Evolutionary conservation across 2,329 filamentous ascomycete genomes (phyloP).

Genomic region (Teratosphaeria destructans): DNA sequence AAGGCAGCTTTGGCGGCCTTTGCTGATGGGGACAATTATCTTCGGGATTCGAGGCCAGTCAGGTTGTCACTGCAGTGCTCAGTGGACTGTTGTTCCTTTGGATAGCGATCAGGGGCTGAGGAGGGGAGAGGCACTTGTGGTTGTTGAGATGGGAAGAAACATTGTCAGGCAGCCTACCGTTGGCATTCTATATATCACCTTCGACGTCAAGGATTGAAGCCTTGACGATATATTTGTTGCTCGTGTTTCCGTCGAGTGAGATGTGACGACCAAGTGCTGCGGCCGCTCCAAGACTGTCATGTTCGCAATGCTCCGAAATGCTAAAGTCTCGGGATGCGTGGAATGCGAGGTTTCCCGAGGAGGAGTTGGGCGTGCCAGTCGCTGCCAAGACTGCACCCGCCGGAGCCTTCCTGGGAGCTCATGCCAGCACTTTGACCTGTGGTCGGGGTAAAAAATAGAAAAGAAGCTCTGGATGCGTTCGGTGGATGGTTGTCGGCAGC

Average conservation of each 20-base stretch:
- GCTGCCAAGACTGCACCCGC: background rate
- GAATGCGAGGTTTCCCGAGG: background rate
- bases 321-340: background rate
- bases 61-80: background rate
- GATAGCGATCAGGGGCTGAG: background rate
- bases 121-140: background rate
- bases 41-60: background rate
- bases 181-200: background rate
- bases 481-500: background rate
- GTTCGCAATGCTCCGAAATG: background rate
- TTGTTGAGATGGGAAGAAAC: background rate
- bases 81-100: background rate
- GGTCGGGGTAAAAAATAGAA: background rate
- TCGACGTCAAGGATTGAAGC: background rate
- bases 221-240: background rate
- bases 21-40: background rate
- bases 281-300: background rate
- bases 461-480: background rate
- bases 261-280: background rate
- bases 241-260: background rate
- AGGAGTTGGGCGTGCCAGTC: background rate
- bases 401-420: background rate
- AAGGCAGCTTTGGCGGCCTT: background rate
- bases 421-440: background rate
- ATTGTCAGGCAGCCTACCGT: background rate